phyloP scores from a whole-genome alignment of 2,329 filamentous ascomycete species.

The Fusarium abutilonis region DNA sequence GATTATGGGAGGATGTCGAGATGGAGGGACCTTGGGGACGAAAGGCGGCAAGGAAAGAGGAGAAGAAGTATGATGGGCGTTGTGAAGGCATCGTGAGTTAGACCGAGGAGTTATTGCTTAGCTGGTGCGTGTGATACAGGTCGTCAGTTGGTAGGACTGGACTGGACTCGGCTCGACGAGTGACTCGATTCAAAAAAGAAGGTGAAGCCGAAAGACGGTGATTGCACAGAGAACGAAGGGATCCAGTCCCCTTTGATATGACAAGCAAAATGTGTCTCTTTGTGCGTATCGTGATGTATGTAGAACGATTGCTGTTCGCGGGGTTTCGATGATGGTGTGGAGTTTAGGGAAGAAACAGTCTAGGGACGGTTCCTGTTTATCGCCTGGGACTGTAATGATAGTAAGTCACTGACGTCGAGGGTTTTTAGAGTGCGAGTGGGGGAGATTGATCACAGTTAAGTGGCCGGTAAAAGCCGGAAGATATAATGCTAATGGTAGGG shows the following conservation, averaged over 20 bases:
- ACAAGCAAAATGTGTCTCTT: neutral
- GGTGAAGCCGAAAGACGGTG: neutral
- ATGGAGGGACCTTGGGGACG: slow-evolving; percentile 55
- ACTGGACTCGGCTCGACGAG: slow-evolving; percentile 1
- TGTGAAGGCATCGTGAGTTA: slow-evolving; percentile 58
- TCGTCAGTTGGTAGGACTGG: neutral
- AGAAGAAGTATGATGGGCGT: slow-evolving; percentile 66
- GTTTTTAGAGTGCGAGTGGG: slow-evolving; percentile 25
- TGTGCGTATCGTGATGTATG: slow-evolving; percentile 3
- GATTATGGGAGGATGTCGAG: slow-evolving; percentile 44
- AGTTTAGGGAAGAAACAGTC: slow-evolving; percentile 15
- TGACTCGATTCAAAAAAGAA: neutral
- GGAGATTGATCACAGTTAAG: neutral
- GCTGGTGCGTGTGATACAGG: neutral
- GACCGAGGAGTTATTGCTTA: neutral
- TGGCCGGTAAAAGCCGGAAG: slow-evolving; percentile 42
- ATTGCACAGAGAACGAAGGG: slow-evolving; percentile 8
- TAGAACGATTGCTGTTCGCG: slow-evolving; percentile 8
- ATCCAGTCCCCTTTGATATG: neutral
- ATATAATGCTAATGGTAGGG: slow-evolving; percentile 49
- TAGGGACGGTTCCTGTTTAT: slow-evolving; percentile 13
- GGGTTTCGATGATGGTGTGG: slow-evolving; percentile 9
- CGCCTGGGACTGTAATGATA: neutral
- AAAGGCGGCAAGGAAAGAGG: slow-evolving; percentile 66
- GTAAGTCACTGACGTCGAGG: slow-evolving; percentile 40